Evolutionary conservation across 2,329 filamentous ascomycete genomes (phyloP), one percentile per base, ranked within the genome.

Genomic region (Tolypocladium endophyticum): DNA sequence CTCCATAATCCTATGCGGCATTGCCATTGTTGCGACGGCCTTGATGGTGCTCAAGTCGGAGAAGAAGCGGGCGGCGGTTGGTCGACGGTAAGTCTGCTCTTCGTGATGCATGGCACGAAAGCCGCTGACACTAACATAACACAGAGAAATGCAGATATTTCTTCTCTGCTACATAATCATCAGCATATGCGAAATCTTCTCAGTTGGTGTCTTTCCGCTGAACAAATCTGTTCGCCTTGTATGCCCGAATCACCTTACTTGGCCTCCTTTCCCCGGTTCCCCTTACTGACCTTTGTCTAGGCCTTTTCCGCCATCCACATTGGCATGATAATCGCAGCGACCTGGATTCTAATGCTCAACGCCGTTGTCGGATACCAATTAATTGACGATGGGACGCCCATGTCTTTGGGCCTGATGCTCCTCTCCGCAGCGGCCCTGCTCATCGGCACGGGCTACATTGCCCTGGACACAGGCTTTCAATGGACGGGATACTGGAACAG

Each of bases 131-230:
- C n/a, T 39, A 2, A 5, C 5, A 20, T 23, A 7, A 25, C 23
- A 60, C 69, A 96, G 94, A 74, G 94, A 99, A 75, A 97, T 99
- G 84, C 94, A 99, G 80, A 69, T 97, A 39, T 97, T 99, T 76
- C 83, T 99, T 57, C 63, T 90, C 50, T 87, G 89, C 57, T 99
- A 91, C 73, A 88, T 96, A 60, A 75, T 97, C 61, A 86, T 97
- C 62, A 86, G 89, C 68, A 89, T 99, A 68, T 97, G 92, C 76
- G 94, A 97, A 73, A 96, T 99, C 69, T 97, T 99, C 76, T 92
- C 92, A 0, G 86, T 97, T 41, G 94, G 94, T 66, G 89, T 87
- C 36, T 93, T 99, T 68, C 92, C 93, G 3, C 76, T 97, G 25
- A 78, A 83, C 65, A 76, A 80, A 58, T 84, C 76, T 56, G 88